Evolutionary conservation across 2,329 filamentous ascomycete genomes (phyloP).

Genomic region (Thermoascus crustaceus): DNA sequence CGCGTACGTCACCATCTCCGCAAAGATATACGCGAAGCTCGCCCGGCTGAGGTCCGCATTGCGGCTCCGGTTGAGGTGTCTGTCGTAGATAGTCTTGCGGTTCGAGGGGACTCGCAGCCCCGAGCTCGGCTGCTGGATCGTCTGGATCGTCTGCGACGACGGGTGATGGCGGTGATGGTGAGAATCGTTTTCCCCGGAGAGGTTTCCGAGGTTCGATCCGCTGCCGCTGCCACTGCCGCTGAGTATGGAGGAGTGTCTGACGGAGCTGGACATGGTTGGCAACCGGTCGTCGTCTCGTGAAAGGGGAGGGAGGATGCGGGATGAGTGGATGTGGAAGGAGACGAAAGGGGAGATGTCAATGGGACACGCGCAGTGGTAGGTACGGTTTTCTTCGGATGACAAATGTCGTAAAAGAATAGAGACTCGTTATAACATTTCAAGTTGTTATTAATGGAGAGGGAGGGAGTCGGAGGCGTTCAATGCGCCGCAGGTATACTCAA

Average conservation of each 20-base stretch:
- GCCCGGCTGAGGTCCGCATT: constrained; percentile 84
- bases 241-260: constrained; percentile 24
- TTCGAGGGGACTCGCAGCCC: constrained; percentile 80
- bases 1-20: constrained; percentile 93
- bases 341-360: too few relatives aligned
- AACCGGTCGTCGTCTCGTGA: constrained; percentile 2
- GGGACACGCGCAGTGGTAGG: too few relatives aligned
- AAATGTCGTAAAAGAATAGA: too few relatives aligned
- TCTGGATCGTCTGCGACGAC: constrained; percentile 38
- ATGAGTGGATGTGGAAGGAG: too few relatives aligned
- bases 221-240: constrained; percentile 24
- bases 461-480: too few relatives aligned
- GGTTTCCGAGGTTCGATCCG: constrained; percentile 13
- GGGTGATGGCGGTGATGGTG: constrained; percentile 13
- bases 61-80: constrained; percentile 82
- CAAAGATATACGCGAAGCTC: constrained; percentile 92
- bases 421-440: too few relatives aligned
- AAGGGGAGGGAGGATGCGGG: neutral
- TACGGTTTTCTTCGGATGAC: too few relatives aligned
- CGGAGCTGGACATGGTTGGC: constrained; percentile 24
- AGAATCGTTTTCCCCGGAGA: constrained; percentile 14
- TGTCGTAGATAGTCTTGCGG: constrained; percentile 96
- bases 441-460: too few relatives aligned
- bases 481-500: too few relatives aligned
- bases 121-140: constrained; percentile 37